phyloP scores from a whole-genome alignment of 225 moss, liverwort and hornwort species.

The Pseudisothecium myosuroides region DNA sequence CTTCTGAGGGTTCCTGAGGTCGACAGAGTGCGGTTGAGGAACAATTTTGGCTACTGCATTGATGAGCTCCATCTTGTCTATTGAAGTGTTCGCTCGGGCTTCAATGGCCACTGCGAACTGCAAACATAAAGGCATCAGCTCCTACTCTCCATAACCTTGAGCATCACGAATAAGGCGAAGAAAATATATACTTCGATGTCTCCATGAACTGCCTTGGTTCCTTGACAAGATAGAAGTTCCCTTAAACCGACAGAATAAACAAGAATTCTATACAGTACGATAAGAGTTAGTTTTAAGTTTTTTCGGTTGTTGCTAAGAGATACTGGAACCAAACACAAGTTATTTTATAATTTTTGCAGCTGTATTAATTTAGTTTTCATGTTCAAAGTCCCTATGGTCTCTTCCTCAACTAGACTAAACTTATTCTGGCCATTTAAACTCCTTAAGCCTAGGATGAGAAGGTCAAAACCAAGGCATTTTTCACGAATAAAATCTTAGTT shows the following conservation, averaged over 20 bases:
- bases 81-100: conserved; percentile 83
- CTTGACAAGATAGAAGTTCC: background rate
- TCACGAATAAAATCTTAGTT: background rate
- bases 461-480: background rate
- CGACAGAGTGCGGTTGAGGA: conserved; percentile 77
- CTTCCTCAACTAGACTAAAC: background rate
- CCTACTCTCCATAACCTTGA: background rate
- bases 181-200: background rate
- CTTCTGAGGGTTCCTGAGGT: conserved; percentile 83
- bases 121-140: conserved; percentile 1
- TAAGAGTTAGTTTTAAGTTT: background rate
- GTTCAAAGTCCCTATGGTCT: background rate
- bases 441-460: background rate
- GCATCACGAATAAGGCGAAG: background rate
- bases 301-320: background rate
- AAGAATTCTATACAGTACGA: background rate
- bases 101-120: conserved; percentile 96
- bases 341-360: background rate
- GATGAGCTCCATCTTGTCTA: conserved; percentile 96
- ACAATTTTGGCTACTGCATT: conserved; percentile 85
- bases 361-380: background rate
- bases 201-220: background rate
- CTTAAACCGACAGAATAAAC: background rate
- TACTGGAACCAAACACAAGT: background rate
- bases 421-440: background rate